These are phyloP conservation scores for Soucietia sequanensis DNA, from an alignment of 805 yeast species.

Conservation along the genomic window DNA sequence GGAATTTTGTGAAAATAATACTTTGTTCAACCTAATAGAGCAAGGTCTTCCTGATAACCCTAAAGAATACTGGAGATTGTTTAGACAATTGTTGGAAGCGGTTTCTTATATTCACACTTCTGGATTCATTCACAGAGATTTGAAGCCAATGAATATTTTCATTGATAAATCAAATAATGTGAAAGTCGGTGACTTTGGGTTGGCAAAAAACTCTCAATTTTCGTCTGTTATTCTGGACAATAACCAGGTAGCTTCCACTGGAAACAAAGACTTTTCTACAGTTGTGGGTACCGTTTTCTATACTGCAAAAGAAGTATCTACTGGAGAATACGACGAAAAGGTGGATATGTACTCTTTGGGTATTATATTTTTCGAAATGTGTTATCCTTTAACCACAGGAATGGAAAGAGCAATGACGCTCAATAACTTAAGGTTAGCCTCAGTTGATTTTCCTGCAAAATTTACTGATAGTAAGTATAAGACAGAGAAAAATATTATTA, in stretches of 20 bases:
- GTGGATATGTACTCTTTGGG: constrained; percentile 97
- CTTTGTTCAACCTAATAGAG: constrained; percentile 76
- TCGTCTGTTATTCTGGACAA: constrained; percentile 34
- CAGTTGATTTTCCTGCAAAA: constrained; percentile 68
- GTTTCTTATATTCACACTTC: constrained; percentile 87
- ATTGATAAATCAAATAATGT: constrained; percentile 86
- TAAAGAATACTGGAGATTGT: constrained; percentile 85
- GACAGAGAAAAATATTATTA: constrained; percentile 67
- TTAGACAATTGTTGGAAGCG: constrained; percentile 87
- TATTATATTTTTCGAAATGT: constrained; percentile 93
- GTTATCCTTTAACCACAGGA: constrained; percentile 77
- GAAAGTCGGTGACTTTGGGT: constrained; percentile 95
- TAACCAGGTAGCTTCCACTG: constrained; percentile 35
- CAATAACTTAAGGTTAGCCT: constrained; percentile 56
- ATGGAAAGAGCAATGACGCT: constrained; percentile 87
- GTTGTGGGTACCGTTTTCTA: constrained; percentile 93
- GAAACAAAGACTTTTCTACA: constrained; percentile 75
- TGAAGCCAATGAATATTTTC: constrained; percentile 94
- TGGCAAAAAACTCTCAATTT: constrained; percentile 83
- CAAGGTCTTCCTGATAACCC: constrained; percentile 67
- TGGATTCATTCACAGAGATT: constrained; percentile 92
- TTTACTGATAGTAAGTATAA: constrained; percentile 52
- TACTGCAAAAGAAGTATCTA: constrained; percentile 84
- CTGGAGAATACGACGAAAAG: constrained; percentile 84
- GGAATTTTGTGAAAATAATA: constrained; percentile 98